Evolutionary conservation across 2,329 filamentous ascomycete genomes (phyloP), one percentile per base, ranked within the genome.

Genomic region (Podosphaera aphanis): DNA sequence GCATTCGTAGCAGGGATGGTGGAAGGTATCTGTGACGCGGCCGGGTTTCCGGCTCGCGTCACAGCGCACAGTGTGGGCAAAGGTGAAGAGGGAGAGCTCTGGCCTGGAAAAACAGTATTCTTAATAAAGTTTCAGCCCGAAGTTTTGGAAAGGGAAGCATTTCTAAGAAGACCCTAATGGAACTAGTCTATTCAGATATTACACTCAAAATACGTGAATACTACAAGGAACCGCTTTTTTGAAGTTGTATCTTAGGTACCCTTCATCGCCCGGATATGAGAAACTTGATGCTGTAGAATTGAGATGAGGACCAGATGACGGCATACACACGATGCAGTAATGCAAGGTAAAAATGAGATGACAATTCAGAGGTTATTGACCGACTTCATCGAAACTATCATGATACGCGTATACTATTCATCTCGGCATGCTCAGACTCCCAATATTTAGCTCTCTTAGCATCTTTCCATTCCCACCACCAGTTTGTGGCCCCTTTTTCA

Each of bases 61-160:
- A 90, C 81, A 48, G 88, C 90, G 53, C 90, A 98, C 61, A 84
- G 76, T 50, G 77, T 80, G 56, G 73, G 69, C 62, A 66, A 66
- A 53, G 63, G 51, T 48, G 63, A 64, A 53, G 71, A 71, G 60
- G 72, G 67, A 50, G 83, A 88, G 57, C 79, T 95, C 75, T 95
- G 88, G 86, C 90, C 90, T 0, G 83, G 83, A 29, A 83, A 90
- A 67, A 98, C 90, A 38, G 86, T 98, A 27, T 98, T 94, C 59
- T 62, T 98, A 60, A 77, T 98, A 58, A 85, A 88, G 63, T 98
- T 98, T 60, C 77, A 83, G 52, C 70, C 77, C n/a, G 82, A 84
- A 61, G 88, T 95, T 37, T 67, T 95, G 61, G 88, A 95, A 66
- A 69, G 90, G 60, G 90, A 98, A 68, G 78, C 78, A 49, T 81